Evolutionary conservation across 345 rosid genomes (phyloP), one percentile per base, ranked within the genome.

Genomic region (Hibiscus mutabilis): DNA sequence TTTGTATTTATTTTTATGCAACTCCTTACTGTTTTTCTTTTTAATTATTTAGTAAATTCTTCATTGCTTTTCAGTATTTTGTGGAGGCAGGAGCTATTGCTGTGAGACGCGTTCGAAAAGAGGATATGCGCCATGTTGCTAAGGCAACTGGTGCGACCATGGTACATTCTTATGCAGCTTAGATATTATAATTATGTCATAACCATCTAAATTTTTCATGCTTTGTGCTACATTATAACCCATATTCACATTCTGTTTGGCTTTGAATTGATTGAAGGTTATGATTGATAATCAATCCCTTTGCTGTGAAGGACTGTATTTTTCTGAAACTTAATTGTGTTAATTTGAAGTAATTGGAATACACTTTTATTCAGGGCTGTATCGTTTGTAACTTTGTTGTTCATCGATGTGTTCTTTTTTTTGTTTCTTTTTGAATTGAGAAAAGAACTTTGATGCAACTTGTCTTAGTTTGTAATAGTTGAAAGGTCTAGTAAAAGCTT

Each of bases 1-100:
- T 22, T 57, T 9, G 18, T 73, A 16, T 37, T 25, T 3, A 0
- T 56, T 65, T 56, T 58, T 61, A 18, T 35, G 56, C 29, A 27
- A 15, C 12, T 66, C 3, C 47, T 70, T 67, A 52, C 56, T 73
- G n/a, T 22, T 11, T 35, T 6, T 40, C n/a, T 35, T 55, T 53
- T 6, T 1, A 15, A 31, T 2, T 52, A 2, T 31, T 27, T 22
- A 22, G 5, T 57, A 57, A 57, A 57, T 11, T 66, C 22, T 47
- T 25, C 76, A 4, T 73, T 77, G 25, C 73, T 66, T 5, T 78
- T 71, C 94, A 92, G 98, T 95, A 95, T 79, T 95, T 95, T 75
- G 97, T 95, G 71, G 98, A 90, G 85, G 93, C 92, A 71, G 93
- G 97, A 75, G 97, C 98, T 77, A 87, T 96, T 83, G 99, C 99